Base-by-base conservation (phyloP, 2,329 filamentous ascomycete species). In the Botrytis pseudocinerea region DNA sequence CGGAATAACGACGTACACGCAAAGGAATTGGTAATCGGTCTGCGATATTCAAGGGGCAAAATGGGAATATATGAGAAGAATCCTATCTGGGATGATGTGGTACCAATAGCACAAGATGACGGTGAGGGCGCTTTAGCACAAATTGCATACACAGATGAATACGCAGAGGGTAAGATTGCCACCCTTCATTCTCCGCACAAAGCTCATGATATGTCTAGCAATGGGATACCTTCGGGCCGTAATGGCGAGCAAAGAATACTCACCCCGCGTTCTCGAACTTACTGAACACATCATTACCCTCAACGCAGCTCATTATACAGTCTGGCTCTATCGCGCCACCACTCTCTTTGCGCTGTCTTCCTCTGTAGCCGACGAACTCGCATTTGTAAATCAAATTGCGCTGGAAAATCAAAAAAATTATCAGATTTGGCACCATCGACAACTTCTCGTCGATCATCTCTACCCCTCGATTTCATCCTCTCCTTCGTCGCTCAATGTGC, bases 281-380 rank as follows among this genome's bases (percentile, higher is more conserved):
- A 99, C 96, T 7, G 92, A 94, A 81, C 90, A 95, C 82, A 91
- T 99, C 80, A 98, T 99, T 80, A 86, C 87, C 74, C 90, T 98
- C 88, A 99, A 99, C 82, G 93, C 96, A 25, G 95, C 96, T 0
- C 96, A 99, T 85, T 99, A 99, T 84, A 99, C 96, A 25, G 95
- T 98, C 75, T 99, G 96, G 96, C 89, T 98, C 35, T 99, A 97
- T 85, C 92, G 96, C 75, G 94, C 95, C 77, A 90, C 91, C 79
- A 92, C 92, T 70, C 84, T 98, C 66, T 88, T 91, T 76, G 86
- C 89, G 4, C 85, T 97, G 40, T 74, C 75, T 28, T 75, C 70
- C 12, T 73, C 77, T 18, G 73, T 81, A 4, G 25, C 59, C 10
- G 72, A 76, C 4, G 96, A 99, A 82, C 86, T 98, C 64, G 84